Conservation (phyloP, 176 grass and related monocot genomes). For the Cocos nucifera region DNA sequence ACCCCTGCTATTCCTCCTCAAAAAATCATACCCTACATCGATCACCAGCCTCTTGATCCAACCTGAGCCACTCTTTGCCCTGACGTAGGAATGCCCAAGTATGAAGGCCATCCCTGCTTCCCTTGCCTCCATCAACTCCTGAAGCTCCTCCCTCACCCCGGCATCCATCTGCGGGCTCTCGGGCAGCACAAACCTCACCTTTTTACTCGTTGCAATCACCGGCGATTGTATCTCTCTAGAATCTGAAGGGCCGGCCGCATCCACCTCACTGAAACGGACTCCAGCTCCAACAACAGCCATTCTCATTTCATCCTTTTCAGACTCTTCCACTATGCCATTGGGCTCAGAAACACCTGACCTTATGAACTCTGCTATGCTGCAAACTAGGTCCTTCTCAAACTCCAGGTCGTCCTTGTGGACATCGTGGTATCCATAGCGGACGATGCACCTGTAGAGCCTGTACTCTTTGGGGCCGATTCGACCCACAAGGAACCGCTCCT, state of each 20-base stretch:
- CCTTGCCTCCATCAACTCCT: constrained; percentile 68
- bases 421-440: constrained; percentile 86
- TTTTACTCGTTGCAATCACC: constrained; percentile 25
- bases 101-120: constrained; percentile 98
- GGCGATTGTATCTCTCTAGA: constrained; percentile 36
- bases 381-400: constrained; percentile 84
- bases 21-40: constrained; percentile 76
- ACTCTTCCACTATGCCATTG: constrained; percentile 18
- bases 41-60: constrained; percentile 68
- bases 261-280: constrained; percentile 55
- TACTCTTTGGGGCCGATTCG: constrained; percentile 83
- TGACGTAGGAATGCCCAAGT: constrained; percentile 66
- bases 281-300: constrained; percentile 68
- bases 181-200: constrained; percentile 76
- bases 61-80: constrained; percentile 78
- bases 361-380: constrained; percentile 95
- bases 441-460: constrained; percentile 81
- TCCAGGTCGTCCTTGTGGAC: constrained; percentile 84
- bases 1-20: constrained; percentile 75
- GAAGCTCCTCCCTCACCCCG: constrained; percentile 66
- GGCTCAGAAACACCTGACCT: constrained; percentile 29
- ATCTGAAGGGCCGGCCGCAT: constrained; percentile 28
- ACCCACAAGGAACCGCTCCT: constrained; percentile 76
- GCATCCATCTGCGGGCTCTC: constrained; percentile 45
- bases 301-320: constrained; percentile 44